Conservation (phyloP, 805 yeast species). For the Saturnispora sanitii region DNA sequence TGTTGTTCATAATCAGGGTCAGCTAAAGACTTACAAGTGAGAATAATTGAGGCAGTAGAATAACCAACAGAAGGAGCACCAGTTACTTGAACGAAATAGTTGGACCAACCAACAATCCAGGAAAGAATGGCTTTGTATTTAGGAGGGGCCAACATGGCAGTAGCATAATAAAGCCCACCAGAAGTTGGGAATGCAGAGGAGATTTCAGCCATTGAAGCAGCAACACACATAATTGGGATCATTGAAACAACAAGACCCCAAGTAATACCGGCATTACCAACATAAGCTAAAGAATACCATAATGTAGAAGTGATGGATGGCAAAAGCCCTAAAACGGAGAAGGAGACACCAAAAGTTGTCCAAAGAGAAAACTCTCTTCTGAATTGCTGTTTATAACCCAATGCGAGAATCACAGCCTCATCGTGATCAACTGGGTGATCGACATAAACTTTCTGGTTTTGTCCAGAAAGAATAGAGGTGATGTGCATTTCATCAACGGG, state of each 20-base stretch:
- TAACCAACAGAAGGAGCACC: constrained; percentile 53
- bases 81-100: constrained; percentile 57
- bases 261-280: constrained; percentile 54
- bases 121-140: constrained; percentile 43
- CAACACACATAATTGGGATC: constrained; percentile 46
- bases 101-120: constrained; percentile 57
- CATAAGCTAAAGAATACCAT: constrained; percentile 47
- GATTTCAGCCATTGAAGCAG: constrained; percentile 54
- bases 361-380: constrained; percentile 49
- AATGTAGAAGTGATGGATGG: constrained; percentile 61
- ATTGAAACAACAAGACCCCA: constrained; percentile 55
- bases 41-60: constrained; percentile 45
- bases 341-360: constrained; percentile 52
- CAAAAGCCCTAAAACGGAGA: constrained; percentile 54
- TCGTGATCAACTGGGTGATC: constrained; percentile 41
- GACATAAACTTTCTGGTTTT: constrained; percentile 24
- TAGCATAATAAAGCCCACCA: constrained; percentile 63
- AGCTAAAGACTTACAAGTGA: constrained; percentile 37
- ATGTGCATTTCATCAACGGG: constrained; percentile 20
- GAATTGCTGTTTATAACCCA: constrained; percentile 59
- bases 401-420: constrained; percentile 44
- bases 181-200: constrained; percentile 59
- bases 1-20: constrained; percentile 33
- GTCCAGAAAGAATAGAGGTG: constrained; percentile 19
- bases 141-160: constrained; percentile 50